Base-by-base conservation (phyloP, 2,329 filamentous ascomycete species). In the Microdochium bolleyi region DNA sequence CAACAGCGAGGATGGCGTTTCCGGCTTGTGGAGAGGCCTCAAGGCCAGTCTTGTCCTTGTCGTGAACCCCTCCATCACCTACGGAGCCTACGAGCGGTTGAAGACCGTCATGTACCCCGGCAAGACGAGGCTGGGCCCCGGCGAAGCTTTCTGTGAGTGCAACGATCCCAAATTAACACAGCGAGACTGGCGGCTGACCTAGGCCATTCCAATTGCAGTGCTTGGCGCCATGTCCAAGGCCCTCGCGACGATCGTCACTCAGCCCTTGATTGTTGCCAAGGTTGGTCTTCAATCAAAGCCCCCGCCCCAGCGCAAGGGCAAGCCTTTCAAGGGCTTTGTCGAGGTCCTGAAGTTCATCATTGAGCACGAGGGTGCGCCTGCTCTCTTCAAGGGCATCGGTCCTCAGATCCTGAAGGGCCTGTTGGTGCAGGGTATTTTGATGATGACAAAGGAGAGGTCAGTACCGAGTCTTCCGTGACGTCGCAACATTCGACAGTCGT, bases 371-470 rank as follows among this genome's bases (percentile, higher is more conserved):
- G 94, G 94, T 3, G 67, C 81, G 1, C 63, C 86, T 13, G 87
- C 87, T n/a, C 77, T 99, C 1, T 99, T 97, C 77, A 99, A 99
- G 74, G 94, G 94, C 44, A 96, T 99, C 60, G 91, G 84, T 0
- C 94, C 94, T 2, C 94, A 99, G 69, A 88, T 99, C 51, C 70
- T 91, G 54, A 99, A 99, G 72, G 94, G 94, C 1, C 73, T 99
- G 51, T 68, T 99, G 49, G 94, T 99, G 2, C 94, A 99, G 66
- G 94, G 94, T 50, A 83, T 99, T 53, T 76, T 99, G 38, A 99
- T 99, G 94, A 99, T 96, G 91, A 94, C 91, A 49, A 99, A 99
- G 73, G 94, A 99, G 73, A 82, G 91, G 88, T 91, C 77, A 60
- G 77, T 63, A n/a, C n/a, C 30, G 2, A 32, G 48, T 22, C 37